These are phyloP conservation scores for Talaromyces sp. DNA, from an alignment of 2,329 filamentous ascomycete genomes.

Conservation along the genomic window DNA sequence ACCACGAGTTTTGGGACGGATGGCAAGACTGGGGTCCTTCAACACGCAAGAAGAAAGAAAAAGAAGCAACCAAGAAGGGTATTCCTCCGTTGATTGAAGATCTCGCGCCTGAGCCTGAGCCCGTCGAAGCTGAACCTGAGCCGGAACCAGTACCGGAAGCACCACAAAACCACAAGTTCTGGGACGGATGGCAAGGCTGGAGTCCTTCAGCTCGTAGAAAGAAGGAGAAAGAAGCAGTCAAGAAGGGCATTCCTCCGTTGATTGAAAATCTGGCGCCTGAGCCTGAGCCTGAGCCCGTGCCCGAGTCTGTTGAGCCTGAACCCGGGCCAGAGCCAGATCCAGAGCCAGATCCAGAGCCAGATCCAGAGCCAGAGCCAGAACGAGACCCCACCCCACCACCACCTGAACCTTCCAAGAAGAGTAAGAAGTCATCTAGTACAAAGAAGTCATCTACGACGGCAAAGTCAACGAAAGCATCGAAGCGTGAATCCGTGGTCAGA, in stretches of 20 bases:
- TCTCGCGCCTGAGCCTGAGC: slow-evolving; percentile 7
- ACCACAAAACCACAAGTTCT: slow-evolving; percentile 12
- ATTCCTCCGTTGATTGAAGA: slow-evolving; percentile 13
- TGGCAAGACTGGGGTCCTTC: slow-evolving; percentile 5
- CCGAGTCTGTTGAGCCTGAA: slow-evolving; percentile 28
- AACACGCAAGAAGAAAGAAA: slow-evolving; percentile 12
- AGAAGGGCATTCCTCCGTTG: slow-evolving; percentile 11
- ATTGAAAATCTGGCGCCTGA: slow-evolving; percentile 19
- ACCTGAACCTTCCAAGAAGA: slow-evolving; percentile 31
- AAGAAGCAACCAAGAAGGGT: slow-evolving; percentile 14
- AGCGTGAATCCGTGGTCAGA: slow-evolving; percentile 22
- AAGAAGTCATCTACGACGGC: slow-evolving; percentile 23
- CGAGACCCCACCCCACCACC: neutral
- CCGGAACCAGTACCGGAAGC: slow-evolving; percentile 31
- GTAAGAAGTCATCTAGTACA: slow-evolving; percentile 26
- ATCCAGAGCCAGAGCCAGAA: slow-evolving; percentile 25
- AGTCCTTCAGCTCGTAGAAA: neutral
- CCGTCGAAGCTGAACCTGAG: slow-evolving; percentile 29
- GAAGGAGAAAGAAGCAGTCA: slow-evolving; percentile 15
- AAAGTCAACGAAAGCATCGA: slow-evolving; percentile 24
- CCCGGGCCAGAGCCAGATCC: neutral
- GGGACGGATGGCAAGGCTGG: slow-evolving; percentile 11
- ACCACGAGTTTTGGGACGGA: slow-evolving; percentile 15
- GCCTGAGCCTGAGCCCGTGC: neutral
- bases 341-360: slow-evolving; percentile 20